Conservation (phyloP, 129 eudicot species). For the Artemisia tridentata region DNA sequence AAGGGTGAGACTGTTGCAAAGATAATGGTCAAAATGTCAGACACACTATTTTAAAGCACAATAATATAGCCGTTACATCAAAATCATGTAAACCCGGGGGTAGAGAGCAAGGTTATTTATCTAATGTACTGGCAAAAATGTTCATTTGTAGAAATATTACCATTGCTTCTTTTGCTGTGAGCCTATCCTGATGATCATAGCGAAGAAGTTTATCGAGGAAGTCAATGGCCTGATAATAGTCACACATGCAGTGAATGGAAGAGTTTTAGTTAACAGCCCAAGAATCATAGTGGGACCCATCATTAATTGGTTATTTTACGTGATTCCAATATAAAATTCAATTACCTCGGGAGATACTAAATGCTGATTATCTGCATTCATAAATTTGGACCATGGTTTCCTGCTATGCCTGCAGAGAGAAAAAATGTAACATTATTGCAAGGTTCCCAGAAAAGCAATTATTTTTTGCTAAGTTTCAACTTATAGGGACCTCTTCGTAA, state of each 20-base stretch:
- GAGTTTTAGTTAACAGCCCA: not conserved
- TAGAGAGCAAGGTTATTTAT: not conserved
- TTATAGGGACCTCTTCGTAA: not conserved
- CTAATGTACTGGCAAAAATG: not conserved
- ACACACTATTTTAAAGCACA: no score
- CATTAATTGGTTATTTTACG: conserved; percentile 11
- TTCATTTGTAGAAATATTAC: conserved; percentile 26
- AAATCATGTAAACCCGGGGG: no score
- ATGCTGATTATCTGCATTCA: conserved; percentile 95
- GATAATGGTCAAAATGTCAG: not conserved
- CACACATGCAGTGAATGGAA: conserved; percentile 8
- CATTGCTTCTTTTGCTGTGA: conserved; percentile 98
- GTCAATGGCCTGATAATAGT: conserved; percentile 64
- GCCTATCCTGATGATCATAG: conserved; percentile 94
- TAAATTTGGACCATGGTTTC: conserved; percentile 93
- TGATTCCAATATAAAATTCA: not conserved
- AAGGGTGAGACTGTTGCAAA: conserved; percentile 69
- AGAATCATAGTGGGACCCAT: not conserved
- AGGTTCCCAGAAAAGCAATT: not conserved
- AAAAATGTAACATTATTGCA: not conserved
- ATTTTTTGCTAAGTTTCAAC: not conserved
- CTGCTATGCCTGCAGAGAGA: conserved; percentile 74
- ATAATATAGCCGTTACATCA: not conserved
- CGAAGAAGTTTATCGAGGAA: conserved; percentile 97
- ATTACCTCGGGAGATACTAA: conserved; percentile 83